Evolutionary conservation across 2,329 filamentous ascomycete species (phyloP).

Genomic region (Zymoseptoria tritici): DNA sequence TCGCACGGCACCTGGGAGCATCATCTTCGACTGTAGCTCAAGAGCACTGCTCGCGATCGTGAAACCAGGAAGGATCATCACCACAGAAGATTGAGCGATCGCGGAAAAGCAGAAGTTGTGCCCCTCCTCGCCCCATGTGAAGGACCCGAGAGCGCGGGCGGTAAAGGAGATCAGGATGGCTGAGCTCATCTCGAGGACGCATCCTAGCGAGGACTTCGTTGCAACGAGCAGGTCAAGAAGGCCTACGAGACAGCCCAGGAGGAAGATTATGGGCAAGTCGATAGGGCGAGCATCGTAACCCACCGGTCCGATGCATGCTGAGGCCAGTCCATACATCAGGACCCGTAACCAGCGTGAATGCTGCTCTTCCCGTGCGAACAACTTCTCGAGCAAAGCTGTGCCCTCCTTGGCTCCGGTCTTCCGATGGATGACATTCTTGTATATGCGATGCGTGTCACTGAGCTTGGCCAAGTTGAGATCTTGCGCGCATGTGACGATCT

Average conservation of each 20-base stretch:
- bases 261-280: constrained; percentile 68
- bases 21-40: constrained; percentile 40
- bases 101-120: constrained; percentile 42
- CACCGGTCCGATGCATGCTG: constrained; percentile 69
- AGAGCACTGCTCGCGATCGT: constrained; percentile 36
- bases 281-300: constrained; percentile 69
- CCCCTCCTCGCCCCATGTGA: constrained; percentile 29
- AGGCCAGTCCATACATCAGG: constrained; percentile 65
- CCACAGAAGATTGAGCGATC: constrained; percentile 42
- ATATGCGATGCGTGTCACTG: constrained; percentile 65
- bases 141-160: constrained; percentile 41
- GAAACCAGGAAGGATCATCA: constrained; percentile 43
- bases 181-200: constrained; percentile 44
- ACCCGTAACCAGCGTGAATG: constrained; percentile 46
- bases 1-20: constrained; percentile 42
- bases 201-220: constrained; percentile 59
- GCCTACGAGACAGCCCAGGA: constrained; percentile 66
- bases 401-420: constrained; percentile 63
- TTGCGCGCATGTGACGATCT: constrained; percentile 59
- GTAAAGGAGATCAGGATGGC: constrained; percentile 43
- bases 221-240: constrained; percentile 66
- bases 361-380: constrained; percentile 51
- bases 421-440: constrained; percentile 73
- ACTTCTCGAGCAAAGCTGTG: constrained; percentile 53
- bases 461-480: constrained; percentile 67